phyloP scores from a whole-genome alignment of 306 rosid species.

The Betula pendula region DNA sequence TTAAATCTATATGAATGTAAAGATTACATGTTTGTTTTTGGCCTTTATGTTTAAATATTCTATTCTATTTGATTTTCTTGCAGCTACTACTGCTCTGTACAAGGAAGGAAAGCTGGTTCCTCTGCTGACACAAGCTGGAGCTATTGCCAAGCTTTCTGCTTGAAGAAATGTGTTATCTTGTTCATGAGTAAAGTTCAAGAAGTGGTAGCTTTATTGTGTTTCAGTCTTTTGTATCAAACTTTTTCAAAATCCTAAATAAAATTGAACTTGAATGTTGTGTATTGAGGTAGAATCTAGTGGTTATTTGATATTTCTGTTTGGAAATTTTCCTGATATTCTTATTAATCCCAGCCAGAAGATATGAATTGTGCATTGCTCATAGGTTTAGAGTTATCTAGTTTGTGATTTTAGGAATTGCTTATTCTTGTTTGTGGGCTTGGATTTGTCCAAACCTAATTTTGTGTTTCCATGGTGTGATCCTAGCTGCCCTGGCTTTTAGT shows the following conservation, averaged over 20 bases:
- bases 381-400: background rate
- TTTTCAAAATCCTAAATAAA: background rate
- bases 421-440: background rate
- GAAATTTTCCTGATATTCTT: background rate
- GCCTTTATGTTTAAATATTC: background rate
- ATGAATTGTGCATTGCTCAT: background rate
- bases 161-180: slow-evolving; percentile 6
- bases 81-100: slow-evolving; percentile 62
- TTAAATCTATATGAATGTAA: background rate
- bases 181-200: background rate
- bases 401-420: background rate
- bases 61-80: slow-evolving; percentile 28
- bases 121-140: slow-evolving; percentile 69
- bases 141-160: slow-evolving; percentile 39
- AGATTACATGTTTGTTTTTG: background rate
- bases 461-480: background rate
- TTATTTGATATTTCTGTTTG: background rate
- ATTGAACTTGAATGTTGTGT: slow-evolving; percentile 2
- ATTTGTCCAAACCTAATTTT: background rate
- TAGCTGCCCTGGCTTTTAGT: too few species aligned
- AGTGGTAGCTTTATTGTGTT: background rate
- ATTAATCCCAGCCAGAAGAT: background rate
- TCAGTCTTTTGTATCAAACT: background rate
- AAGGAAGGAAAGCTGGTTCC: slow-evolving; percentile 67
- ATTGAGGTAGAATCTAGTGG: background rate